Conservation (phyloP, 2,329 filamentous ascomycete species). For the Exophiala sp. region DNA sequence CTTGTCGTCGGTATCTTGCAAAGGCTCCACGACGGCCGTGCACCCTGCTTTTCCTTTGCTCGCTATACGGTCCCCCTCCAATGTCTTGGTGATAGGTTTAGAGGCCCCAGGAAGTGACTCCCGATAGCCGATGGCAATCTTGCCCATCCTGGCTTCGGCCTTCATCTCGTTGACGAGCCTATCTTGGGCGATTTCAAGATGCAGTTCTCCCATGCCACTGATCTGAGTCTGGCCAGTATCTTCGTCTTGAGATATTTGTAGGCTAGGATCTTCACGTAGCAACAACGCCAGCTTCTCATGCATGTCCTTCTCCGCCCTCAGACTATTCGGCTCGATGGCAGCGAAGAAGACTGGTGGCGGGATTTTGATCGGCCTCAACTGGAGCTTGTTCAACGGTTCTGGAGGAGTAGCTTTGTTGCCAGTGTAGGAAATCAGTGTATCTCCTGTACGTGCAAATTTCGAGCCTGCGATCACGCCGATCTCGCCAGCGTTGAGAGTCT, state of each 20-base stretch:
- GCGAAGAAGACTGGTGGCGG: slow-evolving; percentile 95
- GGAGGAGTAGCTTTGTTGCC: slow-evolving; percentile 63
- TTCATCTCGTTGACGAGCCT: slow-evolving; percentile 86
- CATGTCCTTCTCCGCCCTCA: slow-evolving; percentile 75
- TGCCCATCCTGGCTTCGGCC: slow-evolving; percentile 77
- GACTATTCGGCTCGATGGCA: slow-evolving; percentile 77
- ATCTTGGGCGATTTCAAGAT: slow-evolving; percentile 88
- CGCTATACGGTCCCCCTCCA: slow-evolving; percentile 76
- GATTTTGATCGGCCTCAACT: slow-evolving; percentile 82
- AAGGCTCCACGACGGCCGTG: slow-evolving; percentile 63
- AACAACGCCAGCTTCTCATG: slow-evolving; percentile 72
- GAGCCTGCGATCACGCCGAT: slow-evolving; percentile 91
- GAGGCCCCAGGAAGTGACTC: slow-evolving; percentile 68
- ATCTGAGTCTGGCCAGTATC: slow-evolving; percentile 91
- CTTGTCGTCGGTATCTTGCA: slow-evolving; percentile 35
- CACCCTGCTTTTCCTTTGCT: slow-evolving; percentile 76
- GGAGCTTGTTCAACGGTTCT: slow-evolving; percentile 66
- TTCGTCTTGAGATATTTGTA: slow-evolving; percentile 78
- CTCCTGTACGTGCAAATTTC: slow-evolving; percentile 87
- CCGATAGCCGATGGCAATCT: slow-evolving; percentile 92
- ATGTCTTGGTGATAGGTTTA: slow-evolving; percentile 57
- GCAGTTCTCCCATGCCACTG: slow-evolving; percentile 93
- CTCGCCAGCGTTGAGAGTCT: slow-evolving; percentile 75
- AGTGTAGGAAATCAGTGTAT: slow-evolving; percentile 77
- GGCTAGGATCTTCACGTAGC: slow-evolving; percentile 85